Percentiles rank a stretch among this genome's conserved stretches.
phyloP scores from a whole-genome alignment of 164 flowering plant genomes.

The Kalanchoe fedtschenkoi region DNA sequence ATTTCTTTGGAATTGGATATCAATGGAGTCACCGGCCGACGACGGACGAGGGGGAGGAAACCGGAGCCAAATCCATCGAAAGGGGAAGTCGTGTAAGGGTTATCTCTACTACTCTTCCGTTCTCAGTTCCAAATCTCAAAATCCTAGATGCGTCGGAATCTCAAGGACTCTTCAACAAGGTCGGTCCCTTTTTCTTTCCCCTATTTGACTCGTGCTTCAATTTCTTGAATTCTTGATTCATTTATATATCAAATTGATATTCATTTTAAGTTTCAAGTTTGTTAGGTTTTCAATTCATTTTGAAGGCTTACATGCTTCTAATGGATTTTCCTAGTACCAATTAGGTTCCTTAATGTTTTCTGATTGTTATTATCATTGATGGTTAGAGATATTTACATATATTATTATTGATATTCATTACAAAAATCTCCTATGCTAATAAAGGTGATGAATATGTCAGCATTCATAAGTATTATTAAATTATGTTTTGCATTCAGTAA shows the following conservation, averaged over 20 bases:
- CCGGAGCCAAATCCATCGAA: no score
- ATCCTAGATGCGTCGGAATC: not conserved
- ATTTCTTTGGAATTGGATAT: not conserved
- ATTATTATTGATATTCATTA: no score
- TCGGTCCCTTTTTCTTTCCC: not conserved
- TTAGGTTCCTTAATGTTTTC: not conserved
- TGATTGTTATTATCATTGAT: no score
- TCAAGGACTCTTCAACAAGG: conserved; percentile 2
- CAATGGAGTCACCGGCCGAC: not conserved
- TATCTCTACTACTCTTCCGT: conserved; percentile 1
- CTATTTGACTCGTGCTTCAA: no score
- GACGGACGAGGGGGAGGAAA: not conserved
- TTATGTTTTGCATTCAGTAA: no score
- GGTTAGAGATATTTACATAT: no score
- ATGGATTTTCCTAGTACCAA: not conserved
- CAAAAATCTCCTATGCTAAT: no score
- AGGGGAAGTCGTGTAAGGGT: conserved; percentile 1
- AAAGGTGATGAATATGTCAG: not conserved
- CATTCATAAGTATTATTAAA: no score
- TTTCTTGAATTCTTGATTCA: no score
- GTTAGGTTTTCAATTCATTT: not conserved
- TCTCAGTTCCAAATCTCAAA: not conserved
- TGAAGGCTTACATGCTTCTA: not conserved
- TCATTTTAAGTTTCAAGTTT: no score
- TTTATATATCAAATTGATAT: no score